Conservation (phyloP, 2,329 filamentous ascomycete species). For the Nemania sp. region DNA sequence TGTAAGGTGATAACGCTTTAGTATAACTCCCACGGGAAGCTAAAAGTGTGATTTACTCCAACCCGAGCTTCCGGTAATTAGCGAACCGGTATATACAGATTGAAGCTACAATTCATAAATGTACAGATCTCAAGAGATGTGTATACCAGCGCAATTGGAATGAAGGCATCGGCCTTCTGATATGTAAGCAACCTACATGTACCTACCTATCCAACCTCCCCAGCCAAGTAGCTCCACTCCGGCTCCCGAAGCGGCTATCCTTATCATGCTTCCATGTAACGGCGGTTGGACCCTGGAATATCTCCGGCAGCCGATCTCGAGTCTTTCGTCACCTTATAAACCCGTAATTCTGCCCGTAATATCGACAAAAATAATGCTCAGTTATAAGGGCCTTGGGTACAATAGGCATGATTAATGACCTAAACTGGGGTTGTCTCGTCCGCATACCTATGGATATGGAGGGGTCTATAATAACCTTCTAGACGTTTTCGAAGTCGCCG, state of each 20-base stretch:
- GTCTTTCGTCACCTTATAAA: background rate
- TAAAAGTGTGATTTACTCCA: background rate
- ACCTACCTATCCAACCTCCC: background rate
- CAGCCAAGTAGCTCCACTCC: conserved; percentile 11
- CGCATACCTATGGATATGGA: no score
- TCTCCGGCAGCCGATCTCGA: background rate
- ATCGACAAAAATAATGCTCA: no score
- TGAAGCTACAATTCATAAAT: background rate
- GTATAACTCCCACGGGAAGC: background rate
- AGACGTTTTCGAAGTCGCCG: no score
- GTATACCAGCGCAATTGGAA: background rate
- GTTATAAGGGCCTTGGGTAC: no score
- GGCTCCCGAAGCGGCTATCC: background rate
- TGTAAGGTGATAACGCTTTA: conserved; percentile 6
- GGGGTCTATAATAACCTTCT: no score
- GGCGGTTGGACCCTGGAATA: conserved; percentile 6
- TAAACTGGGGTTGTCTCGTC: no score
- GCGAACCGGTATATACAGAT: background rate
- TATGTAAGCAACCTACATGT: conserved; percentile 20
- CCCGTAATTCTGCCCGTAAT: no score
- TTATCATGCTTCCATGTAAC: background rate
- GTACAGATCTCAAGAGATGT: background rate
- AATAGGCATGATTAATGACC: no score
- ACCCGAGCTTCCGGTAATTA: conserved; percentile 2
- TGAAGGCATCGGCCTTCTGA: conserved; percentile 16